Percentiles rank a stretch among this genome's conserved stretches.
phyloP scores from a whole-genome alignment of 345 rosid genomes.

The Populus nigra region DNA sequence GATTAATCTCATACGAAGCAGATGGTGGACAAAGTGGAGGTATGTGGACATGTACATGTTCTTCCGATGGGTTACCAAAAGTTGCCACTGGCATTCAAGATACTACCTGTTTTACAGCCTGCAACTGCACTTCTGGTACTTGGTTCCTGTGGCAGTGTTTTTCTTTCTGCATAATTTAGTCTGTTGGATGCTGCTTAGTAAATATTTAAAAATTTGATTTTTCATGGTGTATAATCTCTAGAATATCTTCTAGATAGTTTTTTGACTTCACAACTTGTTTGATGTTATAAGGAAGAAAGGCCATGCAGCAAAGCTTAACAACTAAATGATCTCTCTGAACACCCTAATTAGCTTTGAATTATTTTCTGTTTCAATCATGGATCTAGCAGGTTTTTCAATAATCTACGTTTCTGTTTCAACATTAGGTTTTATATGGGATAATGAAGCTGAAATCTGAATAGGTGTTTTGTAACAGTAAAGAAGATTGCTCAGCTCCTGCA shows the following conservation, averaged over 20 bases:
- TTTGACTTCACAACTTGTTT: not conserved
- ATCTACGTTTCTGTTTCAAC: not conserved
- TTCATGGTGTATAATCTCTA: not conserved
- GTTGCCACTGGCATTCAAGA: constrained; percentile 41
- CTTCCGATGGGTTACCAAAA: constrained; percentile 69
- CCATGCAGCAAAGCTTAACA: not conserved
- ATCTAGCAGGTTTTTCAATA: not conserved
- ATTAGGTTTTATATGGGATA: not conserved
- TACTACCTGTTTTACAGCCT: constrained; percentile 65
- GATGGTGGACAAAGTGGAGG: constrained; percentile 40
- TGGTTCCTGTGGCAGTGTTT: not conserved
- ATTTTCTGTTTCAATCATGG: constrained; percentile 2
- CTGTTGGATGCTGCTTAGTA: not conserved
- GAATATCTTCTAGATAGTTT: not conserved
- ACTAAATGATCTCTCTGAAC: not conserved
- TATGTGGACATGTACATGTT: constrained; percentile 73
- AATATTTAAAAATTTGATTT: not conserved
- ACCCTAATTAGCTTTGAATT: not conserved
- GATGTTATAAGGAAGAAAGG: not conserved
- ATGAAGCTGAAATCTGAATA: not conserved
- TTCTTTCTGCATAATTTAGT: not conserved
- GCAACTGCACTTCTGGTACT: constrained; percentile 90
- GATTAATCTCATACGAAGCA: constrained; percentile 21
- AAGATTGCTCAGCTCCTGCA: no score
- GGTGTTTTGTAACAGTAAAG: no score